Base-by-base conservation (phyloP, 352 stramenopile species). In the Pythium dissimile region DNA sequence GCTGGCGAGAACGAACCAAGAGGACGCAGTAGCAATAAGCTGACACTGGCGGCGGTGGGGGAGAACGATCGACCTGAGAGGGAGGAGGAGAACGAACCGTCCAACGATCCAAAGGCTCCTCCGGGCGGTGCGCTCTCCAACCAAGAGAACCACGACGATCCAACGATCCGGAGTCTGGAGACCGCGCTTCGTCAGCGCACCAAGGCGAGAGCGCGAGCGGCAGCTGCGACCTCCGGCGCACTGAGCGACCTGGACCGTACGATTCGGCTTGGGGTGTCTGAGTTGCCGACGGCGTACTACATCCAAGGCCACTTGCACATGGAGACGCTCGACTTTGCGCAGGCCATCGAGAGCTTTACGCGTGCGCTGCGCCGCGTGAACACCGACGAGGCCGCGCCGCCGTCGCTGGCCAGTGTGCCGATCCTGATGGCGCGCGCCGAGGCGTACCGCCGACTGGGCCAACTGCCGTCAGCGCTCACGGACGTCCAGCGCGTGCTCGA, bases 381-480 rank as follows among this genome's bases (percentile, higher is more conserved):
- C 4, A n/a, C 9, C 5, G 43, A 28, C 11, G 43, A 60, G 13
- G 38, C 15, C 39, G 66, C 49, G 43, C 37, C 32, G 12, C 65
- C 74, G 15, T 59, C 73, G 9, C 50, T 55, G 5, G 43, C 39
- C 12, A 72, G 66, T 1, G 59, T 85, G 6, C 58, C 67, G 16
- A 51, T 86, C 21, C 69, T 84, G 12, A 52, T 80, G 50, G 42
- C 57, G 27, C 78, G 78, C 15, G 78, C 78, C 0, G 64, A 81
- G 20, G 78, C 75, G 30, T 82, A 72, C 55, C 59, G 67, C 0
- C 27, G 61, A 15, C 55, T 86, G 9, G 78, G 78, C 4, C 75
- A 88, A 26, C 44, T 86, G 3, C 73, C 75, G 11, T 43, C 66
- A 0, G 78, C 78, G 0, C 66, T 88, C 0, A 32, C 38, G 5